Evolutionary conservation across 2,329 filamentous ascomycete genomes (phyloP).

Genomic region (Fusarium zealandicum): DNA sequence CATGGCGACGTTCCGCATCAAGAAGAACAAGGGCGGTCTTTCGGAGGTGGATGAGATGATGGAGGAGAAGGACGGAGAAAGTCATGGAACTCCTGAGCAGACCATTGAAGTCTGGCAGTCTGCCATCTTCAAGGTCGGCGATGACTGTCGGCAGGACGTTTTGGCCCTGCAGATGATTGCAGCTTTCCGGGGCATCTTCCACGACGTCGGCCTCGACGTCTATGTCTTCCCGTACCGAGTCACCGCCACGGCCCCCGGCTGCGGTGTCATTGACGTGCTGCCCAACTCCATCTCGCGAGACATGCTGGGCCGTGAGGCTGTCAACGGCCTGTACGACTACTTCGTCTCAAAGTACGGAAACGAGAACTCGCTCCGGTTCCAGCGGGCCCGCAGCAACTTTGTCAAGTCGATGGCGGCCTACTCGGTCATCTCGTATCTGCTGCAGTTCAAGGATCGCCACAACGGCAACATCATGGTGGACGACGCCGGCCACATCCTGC

Average conservation of each 20-base stretch:
- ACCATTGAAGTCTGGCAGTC: slow-evolving; percentile 98
- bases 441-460: slow-evolving; percentile 99
- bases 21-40: slow-evolving; percentile 71
- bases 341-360: slow-evolving; percentile 97
- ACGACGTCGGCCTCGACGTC: slow-evolving; percentile 91
- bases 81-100: slow-evolving; percentile 48
- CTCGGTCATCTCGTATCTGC: slow-evolving; percentile 91
- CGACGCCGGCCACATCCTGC: slow-evolving; percentile 93
- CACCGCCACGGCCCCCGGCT: slow-evolving; percentile 94
- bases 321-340: slow-evolving; percentile 98
- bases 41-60: slow-evolving; percentile 62
- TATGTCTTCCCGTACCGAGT: slow-evolving; percentile 98
- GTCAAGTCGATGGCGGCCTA: slow-evolving; percentile 99
- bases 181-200: slow-evolving; percentile 96
- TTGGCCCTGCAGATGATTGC: slow-evolving; percentile 97
- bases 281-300: slow-evolving; percentile 98
- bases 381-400: slow-evolving; percentile 94
- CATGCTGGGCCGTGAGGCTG: slow-evolving; percentile 97
- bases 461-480: slow-evolving; percentile 99
- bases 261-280: slow-evolving; percentile 96
- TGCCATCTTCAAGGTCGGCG: slow-evolving; percentile 99
- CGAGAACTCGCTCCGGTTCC: slow-evolving; percentile 92
- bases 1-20: slow-evolving; percentile 98
- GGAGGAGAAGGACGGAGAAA: slow-evolving; percentile 54
- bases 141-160: slow-evolving; percentile 97